These are phyloP conservation scores for Mycena crocata DNA, from an alignment of 768 basidiomycete species.

Conservation along the genomic window DNA sequence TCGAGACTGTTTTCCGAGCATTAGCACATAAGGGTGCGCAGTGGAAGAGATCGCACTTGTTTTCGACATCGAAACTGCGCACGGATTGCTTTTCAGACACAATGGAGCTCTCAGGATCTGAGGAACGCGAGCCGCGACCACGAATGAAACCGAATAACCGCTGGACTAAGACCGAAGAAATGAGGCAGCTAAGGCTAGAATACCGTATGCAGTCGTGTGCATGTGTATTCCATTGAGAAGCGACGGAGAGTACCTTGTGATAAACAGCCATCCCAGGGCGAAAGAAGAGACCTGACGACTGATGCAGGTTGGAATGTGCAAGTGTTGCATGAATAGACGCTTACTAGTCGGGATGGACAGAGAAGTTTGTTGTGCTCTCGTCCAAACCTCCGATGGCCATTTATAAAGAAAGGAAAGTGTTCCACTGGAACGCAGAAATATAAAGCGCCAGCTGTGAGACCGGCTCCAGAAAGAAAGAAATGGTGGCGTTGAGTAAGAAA, in stretches of 20 bases:
- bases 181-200: constrained; percentile 31
- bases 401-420: constrained; percentile 24
- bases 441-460: constrained; percentile 32
- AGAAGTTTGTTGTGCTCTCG: constrained; percentile 31
- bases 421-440: constrained; percentile 24
- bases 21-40: background rate
- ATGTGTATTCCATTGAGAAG: background rate
- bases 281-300: constrained; percentile 56
- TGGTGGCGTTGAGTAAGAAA: background rate
- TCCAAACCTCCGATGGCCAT: constrained; percentile 35
- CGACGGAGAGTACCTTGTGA: constrained; percentile 40
- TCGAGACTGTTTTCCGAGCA: constrained; percentile 16
- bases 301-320: background rate
- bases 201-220: constrained; percentile 16
- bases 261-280: constrained; percentile 55
- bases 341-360: constrained; percentile 49
- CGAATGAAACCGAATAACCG: constrained; percentile 29
- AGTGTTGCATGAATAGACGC: constrained; percentile 17
- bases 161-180: constrained; percentile 33
- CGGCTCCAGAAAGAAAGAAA: constrained; percentile 28
- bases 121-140: constrained; percentile 7
- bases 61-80: constrained; percentile 22
- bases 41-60: constrained; percentile 18
- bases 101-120: constrained; percentile 23
- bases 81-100: constrained; percentile 27